Evolutionary conservation across 192 early-diverging fungal species (phyloP).

Genomic region (Mortierella alpina): DNA sequence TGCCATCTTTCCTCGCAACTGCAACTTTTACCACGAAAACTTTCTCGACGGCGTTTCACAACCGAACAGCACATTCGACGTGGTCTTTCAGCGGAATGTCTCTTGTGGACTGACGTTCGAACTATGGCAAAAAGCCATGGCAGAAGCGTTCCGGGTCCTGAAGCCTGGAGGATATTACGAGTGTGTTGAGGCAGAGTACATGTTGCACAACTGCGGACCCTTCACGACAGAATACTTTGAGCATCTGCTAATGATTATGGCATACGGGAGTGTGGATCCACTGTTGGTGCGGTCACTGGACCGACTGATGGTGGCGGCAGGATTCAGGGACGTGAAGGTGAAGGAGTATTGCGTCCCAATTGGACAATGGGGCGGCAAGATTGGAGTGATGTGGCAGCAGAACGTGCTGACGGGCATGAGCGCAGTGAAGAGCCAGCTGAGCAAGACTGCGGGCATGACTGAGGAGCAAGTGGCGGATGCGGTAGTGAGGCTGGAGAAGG

Average conservation of each 20-base stretch:
- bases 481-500: constrained; percentile 23
- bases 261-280: constrained; percentile 12
- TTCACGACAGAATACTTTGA: constrained; percentile 29
- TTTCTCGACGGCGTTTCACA: constrained; percentile 41
- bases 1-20: constrained; percentile 48
- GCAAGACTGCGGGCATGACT: constrained; percentile 13
- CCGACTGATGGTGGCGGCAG: constrained; percentile 18
- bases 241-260: constrained; percentile 35
- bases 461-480: constrained; percentile 25
- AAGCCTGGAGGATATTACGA: constrained; percentile 53
- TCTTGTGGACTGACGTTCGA: constrained; percentile 32
- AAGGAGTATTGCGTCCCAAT: constrained; percentile 31
- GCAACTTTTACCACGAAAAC: constrained; percentile 46
- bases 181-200: constrained; percentile 42
- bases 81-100: constrained; percentile 48
- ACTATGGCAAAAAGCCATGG: constrained; percentile 34
- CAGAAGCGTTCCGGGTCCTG: constrained; percentile 36
- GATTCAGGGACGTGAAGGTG: constrained; percentile 35
- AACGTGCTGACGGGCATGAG: constrained; percentile 28
- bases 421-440: constrained; percentile 20
- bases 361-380: constrained; percentile 39
- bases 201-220: constrained; percentile 28
- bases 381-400: constrained; percentile 36
- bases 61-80: constrained; percentile 39
- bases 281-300: constrained; percentile 27